phyloP scores from a whole-genome alignment of 2,329 filamentous ascomycete genomes.

The Epichloe gansuensis region DNA sequence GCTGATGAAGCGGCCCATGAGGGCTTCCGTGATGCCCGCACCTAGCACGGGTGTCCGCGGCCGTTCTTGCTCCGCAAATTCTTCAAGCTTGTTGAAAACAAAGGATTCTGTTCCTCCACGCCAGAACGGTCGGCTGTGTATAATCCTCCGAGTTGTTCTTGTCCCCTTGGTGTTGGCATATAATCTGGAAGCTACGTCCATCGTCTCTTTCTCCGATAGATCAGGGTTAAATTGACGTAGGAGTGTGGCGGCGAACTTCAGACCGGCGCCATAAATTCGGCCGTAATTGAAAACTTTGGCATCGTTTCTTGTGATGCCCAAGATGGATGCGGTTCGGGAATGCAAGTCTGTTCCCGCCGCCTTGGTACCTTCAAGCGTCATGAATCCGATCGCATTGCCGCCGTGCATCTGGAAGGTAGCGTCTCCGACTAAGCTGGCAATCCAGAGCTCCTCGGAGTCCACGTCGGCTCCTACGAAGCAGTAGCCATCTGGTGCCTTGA shows the following conservation, averaged over 20 bases:
- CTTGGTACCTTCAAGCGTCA: conserved; percentile 96
- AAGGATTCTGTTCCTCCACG: conserved; percentile 92
- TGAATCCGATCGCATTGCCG: conserved; percentile 95
- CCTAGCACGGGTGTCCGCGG: conserved; percentile 86
- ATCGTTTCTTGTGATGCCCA: conserved; percentile 88
- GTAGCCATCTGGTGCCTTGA: conserved; percentile 80
- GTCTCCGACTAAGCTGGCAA: conserved; percentile 87
- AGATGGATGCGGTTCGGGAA: conserved; percentile 79
- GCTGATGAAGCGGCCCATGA: conserved; percentile 77
- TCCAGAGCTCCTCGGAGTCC: conserved; percentile 96
- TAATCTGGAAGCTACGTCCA: conserved; percentile 61
- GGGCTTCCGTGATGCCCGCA: conserved; percentile 88
- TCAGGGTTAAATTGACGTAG: conserved; percentile 86
- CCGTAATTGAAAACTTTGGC: conserved; percentile 99
- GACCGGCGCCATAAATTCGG: conserved; percentile 92
- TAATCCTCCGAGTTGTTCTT: conserved; percentile 60
- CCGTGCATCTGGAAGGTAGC: conserved; percentile 91
- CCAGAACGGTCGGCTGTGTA: conserved; percentile 77
- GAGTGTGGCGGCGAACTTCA: conserved; percentile 84
- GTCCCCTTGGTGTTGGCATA: conserved; percentile 85
- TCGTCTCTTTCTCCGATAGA: conserved; percentile 67
- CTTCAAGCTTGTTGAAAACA: conserved; percentile 95
- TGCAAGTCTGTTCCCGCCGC: conserved; percentile 87
- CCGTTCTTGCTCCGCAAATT: conserved; percentile 88
- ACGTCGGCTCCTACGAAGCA: conserved; percentile 94